Evolutionary conservation across 345 rosid genomes (phyloP).

Genomic region (Ceriops tagal): DNA sequence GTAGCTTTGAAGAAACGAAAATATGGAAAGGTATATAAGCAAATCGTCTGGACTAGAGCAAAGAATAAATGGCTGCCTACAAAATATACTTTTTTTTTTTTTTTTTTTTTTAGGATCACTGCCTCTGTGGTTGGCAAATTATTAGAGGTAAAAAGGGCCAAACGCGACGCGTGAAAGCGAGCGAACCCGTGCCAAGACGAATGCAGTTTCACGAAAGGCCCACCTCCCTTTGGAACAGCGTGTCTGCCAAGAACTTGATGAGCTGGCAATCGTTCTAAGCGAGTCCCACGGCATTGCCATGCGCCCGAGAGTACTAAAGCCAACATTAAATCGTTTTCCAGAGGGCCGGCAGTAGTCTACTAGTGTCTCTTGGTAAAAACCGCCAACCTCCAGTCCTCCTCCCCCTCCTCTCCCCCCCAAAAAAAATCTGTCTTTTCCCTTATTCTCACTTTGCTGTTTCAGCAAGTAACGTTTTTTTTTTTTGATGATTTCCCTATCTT

Average conservation of each 20-base stretch:
- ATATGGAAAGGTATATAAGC: too few relatives aligned
- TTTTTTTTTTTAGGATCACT: too few relatives aligned
- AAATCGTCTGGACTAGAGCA: too few relatives aligned
- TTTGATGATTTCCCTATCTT: conserved; percentile 26
- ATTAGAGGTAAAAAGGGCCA: too few relatives aligned
- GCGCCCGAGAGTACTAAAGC: conserved; percentile 8
- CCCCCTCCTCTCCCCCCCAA: too few relatives aligned
- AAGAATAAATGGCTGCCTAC: too few relatives aligned
- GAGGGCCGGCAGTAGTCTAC: not conserved
- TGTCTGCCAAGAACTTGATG: not conserved
- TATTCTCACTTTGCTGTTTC: conserved; percentile 39
- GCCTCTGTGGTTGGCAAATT: too few relatives aligned
- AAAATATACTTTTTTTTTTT: too few relatives aligned
- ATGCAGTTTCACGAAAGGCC: conserved; percentile 12
- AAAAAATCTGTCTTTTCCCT: too few relatives aligned
- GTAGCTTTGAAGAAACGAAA: too few relatives aligned
- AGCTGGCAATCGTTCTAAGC: conserved; percentile 22
- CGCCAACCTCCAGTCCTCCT: not conserved
- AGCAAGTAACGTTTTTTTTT: conserved; percentile 35
- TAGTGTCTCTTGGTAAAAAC: conserved; percentile 22
- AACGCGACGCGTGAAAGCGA: too few relatives aligned
- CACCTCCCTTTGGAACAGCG: not conserved
- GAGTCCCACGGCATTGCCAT: conserved; percentile 2
- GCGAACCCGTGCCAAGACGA: not conserved
- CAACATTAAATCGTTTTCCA: conserved; percentile 13